These are phyloP conservation scores for Pyrenophora teres DNA, from an alignment of 2,329 filamentous ascomycete species.

Conservation along the genomic window DNA sequence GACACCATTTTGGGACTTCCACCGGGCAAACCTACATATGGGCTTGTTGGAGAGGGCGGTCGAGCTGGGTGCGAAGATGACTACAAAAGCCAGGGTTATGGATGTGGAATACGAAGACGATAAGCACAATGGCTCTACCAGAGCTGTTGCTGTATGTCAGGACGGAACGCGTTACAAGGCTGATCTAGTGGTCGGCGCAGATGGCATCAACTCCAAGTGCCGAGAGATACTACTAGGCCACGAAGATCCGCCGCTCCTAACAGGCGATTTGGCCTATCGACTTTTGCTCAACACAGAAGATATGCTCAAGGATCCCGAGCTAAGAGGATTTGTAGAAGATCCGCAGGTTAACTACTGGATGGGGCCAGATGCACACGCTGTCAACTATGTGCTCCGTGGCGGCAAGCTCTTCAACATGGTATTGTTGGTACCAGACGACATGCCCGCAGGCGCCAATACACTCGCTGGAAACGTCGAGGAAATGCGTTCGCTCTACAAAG, in stretches of 20 bases:
- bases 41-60: constrained; percentile 54
- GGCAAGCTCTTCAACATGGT: constrained; percentile 59
- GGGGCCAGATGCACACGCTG: constrained; percentile 56
- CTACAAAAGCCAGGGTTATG: constrained; percentile 52
- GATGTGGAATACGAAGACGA: constrained; percentile 45
- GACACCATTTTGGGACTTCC: constrained; percentile 60
- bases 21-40: constrained; percentile 58
- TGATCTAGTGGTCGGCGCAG: constrained; percentile 56
- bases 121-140: constrained; percentile 28
- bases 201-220: constrained; percentile 55
- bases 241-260: constrained; percentile 54
- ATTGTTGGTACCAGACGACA: constrained; percentile 56
- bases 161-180: constrained; percentile 47
- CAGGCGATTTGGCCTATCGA: constrained; percentile 59
- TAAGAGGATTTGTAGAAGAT: constrained; percentile 52
- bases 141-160: constrained; percentile 49
- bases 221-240: constrained; percentile 53
- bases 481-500: constrained; percentile 59
- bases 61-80: constrained; percentile 56
- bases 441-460: constrained; percentile 52
- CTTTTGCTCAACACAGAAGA: constrained; percentile 53
- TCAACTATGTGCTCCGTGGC: constrained; percentile 58
- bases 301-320: constrained; percentile 54
- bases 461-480: constrained; percentile 58
- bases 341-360: constrained; percentile 60